phyloP scores from a whole-genome alignment of 139 green algal species.

The Coelastrella sp. region DNA sequence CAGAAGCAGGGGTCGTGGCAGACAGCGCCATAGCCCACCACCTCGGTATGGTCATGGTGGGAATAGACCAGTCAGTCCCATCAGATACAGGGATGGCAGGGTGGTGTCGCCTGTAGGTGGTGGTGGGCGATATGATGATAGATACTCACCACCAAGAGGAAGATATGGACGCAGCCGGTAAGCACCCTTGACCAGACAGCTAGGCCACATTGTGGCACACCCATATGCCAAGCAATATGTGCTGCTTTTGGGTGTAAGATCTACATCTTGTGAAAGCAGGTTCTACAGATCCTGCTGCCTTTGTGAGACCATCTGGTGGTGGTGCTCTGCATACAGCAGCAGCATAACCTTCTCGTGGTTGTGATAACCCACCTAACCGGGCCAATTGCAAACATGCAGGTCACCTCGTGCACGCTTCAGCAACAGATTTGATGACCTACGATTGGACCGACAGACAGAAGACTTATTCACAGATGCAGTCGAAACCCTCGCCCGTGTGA shows the following conservation, averaged over 20 bases:
- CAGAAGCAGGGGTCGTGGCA: conserved; percentile 4
- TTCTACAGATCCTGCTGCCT: no score
- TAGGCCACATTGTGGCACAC: no score
- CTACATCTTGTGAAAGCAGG: no score
- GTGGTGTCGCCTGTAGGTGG: not conserved
- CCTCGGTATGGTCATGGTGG: not conserved
- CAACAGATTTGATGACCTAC: not conserved
- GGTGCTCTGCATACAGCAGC: no score
- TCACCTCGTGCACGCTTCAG: conserved; percentile 10
- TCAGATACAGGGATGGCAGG: conserved; percentile 3
- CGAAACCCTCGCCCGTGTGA: not conserved
- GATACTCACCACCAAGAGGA: not conserved
- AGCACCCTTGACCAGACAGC: no score
- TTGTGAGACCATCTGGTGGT: no score
- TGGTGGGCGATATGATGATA: not conserved
- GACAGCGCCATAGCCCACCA: not conserved
- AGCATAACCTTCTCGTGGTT: no score
- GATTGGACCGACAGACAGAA: not conserved
- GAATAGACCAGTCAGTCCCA: not conserved
- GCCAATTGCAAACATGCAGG: not conserved
- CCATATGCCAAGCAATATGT: no score
- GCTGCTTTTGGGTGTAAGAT: no score
- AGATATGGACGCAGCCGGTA: not conserved
- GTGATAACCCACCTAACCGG: no score
- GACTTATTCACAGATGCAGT: conserved; percentile 14